phyloP scores from a whole-genome alignment of 768 basidiomycete genomes.

The Mycena olivaceomarginata region DNA sequence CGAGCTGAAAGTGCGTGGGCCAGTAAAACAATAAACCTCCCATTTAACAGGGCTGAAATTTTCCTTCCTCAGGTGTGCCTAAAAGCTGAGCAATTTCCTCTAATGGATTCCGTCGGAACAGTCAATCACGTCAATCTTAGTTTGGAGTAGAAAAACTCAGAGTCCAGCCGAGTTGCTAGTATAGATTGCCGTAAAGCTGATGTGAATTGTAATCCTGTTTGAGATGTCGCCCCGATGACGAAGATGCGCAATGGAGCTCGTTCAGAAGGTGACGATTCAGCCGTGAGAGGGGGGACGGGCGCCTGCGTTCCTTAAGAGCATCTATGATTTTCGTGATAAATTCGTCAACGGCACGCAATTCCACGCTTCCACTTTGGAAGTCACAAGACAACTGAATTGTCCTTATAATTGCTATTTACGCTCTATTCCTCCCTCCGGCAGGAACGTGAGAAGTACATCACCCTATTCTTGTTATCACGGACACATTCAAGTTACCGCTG shows the following conservation, averaged over 20 bases:
- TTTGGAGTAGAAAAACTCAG: too few species aligned
- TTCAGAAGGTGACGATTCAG: background rate
- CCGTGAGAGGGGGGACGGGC: background rate
- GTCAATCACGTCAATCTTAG: too few species aligned
- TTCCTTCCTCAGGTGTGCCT: too few species aligned
- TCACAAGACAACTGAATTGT: background rate
- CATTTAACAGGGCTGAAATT: too few species aligned
- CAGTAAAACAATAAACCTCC: too few species aligned
- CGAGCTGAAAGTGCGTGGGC: too few species aligned
- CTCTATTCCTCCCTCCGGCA: background rate
- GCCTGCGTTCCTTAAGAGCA: background rate
- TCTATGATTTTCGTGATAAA: background rate
- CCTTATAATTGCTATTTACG: background rate
- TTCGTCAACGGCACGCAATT: background rate
- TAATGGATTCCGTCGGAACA: too few species aligned
- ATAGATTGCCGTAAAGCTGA: too few species aligned
- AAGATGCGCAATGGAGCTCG: slow-evolving; percentile 25
- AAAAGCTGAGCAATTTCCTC: too few species aligned
- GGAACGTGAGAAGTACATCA: background rate
- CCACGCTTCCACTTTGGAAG: slow-evolving; percentile 8
- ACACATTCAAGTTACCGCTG: slow-evolving; percentile 5
- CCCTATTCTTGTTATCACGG: slow-evolving; percentile 23
- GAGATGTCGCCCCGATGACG: slow-evolving; percentile 26
- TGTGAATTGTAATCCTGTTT: too few species aligned
- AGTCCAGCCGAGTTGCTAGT: too few species aligned